phyloP scores from a whole-genome alignment of 345 rosid species.

The Pugionium cornutum region DNA sequence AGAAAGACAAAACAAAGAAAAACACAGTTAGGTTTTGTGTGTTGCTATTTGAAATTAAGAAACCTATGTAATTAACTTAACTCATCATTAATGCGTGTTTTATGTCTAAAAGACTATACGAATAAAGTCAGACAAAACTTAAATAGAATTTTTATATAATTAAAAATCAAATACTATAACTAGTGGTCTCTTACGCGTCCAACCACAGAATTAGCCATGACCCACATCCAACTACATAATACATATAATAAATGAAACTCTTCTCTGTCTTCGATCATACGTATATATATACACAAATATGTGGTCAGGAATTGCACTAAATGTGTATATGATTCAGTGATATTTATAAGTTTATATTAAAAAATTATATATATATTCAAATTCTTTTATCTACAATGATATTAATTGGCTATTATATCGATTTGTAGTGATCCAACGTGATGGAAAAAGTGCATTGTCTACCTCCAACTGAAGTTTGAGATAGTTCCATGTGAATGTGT shows the following conservation, averaged over 20 bases:
- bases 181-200: neutral
- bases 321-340: too few species aligned
- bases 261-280: too few species aligned
- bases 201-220: slow-evolving; percentile 16
- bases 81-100: neutral
- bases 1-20: neutral
- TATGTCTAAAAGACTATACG: slow-evolving; percentile 2
- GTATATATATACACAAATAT: slow-evolving; percentile 20
- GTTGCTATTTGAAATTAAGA: too few species aligned
- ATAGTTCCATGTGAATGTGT: slow-evolving; percentile 27
- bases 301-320: slow-evolving; percentile 24
- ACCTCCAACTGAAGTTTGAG: slow-evolving; percentile 13
- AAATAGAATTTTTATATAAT: neutral
- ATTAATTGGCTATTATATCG: too few species aligned
- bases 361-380: too few species aligned
- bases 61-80: too few species aligned
- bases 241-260: too few species aligned
- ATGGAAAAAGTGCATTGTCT: neutral
- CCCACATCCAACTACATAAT: too few species aligned
- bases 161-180: slow-evolving; percentile 10
- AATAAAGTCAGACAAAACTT: neutral
- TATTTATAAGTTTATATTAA: too few species aligned
- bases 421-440: too few species aligned
- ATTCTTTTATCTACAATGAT: too few species aligned
- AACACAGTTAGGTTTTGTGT: neutral